A percentile compares a stretch with the other conserved stretches of the same genome.
phyloP scores from a whole-genome alignment of 192 early-diverging fungal genomes.

The Coemansia sp. region DNA sequence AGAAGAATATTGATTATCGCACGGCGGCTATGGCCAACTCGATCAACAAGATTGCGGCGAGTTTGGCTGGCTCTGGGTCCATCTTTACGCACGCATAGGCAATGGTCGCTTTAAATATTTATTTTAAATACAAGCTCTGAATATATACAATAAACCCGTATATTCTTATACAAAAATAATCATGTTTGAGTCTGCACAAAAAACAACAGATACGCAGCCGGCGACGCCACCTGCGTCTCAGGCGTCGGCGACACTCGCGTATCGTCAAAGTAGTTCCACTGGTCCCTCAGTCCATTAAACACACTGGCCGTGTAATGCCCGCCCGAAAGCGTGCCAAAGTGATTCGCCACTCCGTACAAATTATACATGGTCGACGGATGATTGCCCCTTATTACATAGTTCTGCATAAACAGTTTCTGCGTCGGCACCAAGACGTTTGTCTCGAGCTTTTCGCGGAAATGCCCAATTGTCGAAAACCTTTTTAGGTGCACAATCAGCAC shows the following conservation, averaged over 20 bases:
- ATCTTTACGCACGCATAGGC: constrained; percentile 60
- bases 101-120: too few species aligned
- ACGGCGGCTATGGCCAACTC: constrained; percentile 77
- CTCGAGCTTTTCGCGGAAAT: constrained; percentile 90
- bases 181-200: constrained; percentile 22
- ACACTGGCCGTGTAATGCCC: constrained; percentile 80
- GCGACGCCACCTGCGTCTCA: constrained; percentile 33
- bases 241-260: constrained; percentile 56
- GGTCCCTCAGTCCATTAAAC: constrained; percentile 55
- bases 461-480: constrained; percentile 88
- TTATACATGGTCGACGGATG: constrained; percentile 57
- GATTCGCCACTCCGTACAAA: constrained; percentile 83
- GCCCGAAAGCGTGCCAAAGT: constrained; percentile 70
- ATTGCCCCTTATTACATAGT: constrained; percentile 39
- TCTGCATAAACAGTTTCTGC: constrained; percentile 57
- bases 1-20: constrained; percentile 67
- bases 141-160: background rate
- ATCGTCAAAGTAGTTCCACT: constrained; percentile 90
- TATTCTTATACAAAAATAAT: background rate
- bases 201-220: constrained; percentile 50
- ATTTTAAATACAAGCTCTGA: too few species aligned
- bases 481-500: constrained; percentile 92
- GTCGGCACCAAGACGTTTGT: constrained; percentile 84
- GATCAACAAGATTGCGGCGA: constrained; percentile 77
- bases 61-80: constrained; percentile 70